Base-by-base conservation (phyloP, 2,329 filamentous ascomycete genomes). In the Penicillium freii region DNA sequence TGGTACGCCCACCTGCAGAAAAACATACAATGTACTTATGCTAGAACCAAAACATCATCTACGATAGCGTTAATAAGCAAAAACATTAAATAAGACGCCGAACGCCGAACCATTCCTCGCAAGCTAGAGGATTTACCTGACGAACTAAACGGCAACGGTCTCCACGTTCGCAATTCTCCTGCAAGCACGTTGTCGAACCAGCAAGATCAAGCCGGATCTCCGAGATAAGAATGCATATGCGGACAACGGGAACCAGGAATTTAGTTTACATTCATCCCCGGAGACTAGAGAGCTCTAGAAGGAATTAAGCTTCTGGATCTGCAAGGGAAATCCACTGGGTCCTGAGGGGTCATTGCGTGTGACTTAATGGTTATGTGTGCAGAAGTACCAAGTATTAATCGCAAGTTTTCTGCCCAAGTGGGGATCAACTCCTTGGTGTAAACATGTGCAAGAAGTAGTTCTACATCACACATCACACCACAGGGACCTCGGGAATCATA, bases 261-360 rank as follows among this genome's bases (percentile, higher is more conserved):
- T 17, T 19, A 27, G 38, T 50, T 3, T 27, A 8, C 27, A 43
- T 5, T 23, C n/a, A 25, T 17, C 21, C 34, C 38, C 34, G 13
- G 27, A 50, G n/a, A 21, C 45, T 54, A 48, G 5, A 21, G 23
- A 44, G 29, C 33, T 45, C 33, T 19, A 56, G 45, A 58, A 50
- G n/a, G 5, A 55, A 23, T 27, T 51, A 55, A 54, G 51, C 44
- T 54, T 58, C 31, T 57, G 19, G 43, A 45, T 52, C 50, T 52
- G 50, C 50, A 52, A 25, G 19, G 21, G 21, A 9, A 45, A n/a
- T 6, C 50, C 39, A 45, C 50, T 36, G 34, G 47, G 34, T 40
- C 23, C 17, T 38, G 39, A 43, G 19, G 27, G 38, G 19, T 21
- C 38, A 4, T 45, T 23, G 31, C 4, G 27, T 29, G 47, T 51